Percentiles rank a stretch among this genome's conserved stretches.
Evolutionary conservation across 306 rosid species (phyloP).

Genomic region (Medicago arabica): DNA sequence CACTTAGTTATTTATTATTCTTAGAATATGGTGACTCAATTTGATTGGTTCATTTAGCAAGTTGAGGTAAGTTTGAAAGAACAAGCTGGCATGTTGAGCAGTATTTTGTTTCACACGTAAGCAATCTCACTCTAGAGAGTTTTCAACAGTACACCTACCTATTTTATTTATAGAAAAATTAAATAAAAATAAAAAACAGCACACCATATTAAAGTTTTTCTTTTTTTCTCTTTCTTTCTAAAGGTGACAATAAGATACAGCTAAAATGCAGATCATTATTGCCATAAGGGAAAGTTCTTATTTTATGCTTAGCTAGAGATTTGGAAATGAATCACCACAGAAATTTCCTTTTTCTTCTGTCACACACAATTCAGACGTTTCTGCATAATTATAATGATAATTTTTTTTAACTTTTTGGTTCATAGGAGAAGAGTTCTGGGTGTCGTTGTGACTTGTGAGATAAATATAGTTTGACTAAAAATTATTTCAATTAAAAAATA

Average conservation of each 20-base stretch:
- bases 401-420: too few species aligned
- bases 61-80: neutral
- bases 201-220: neutral
- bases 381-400: neutral
- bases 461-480: too few species aligned
- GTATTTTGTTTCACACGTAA: slow-evolving; percentile 27
- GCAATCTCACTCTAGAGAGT: neutral
- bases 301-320: slow-evolving; percentile 40
- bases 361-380: slow-evolving; percentile 5
- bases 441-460: too few species aligned
- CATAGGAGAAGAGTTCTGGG: too few species aligned
- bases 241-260: slow-evolving; percentile 60
- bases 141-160: neutral
- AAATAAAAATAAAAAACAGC: neutral
- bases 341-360: slow-evolving; percentile 39
- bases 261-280: slow-evolving; percentile 56
- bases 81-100: slow-evolving; percentile 45
- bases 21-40: neutral
- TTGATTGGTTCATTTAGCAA: slow-evolving; percentile 27
- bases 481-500: too few species aligned
- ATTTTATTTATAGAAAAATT: neutral
- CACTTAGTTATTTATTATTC: neutral
- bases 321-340: slow-evolving; percentile 36
- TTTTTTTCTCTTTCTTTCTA: neutral
- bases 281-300: slow-evolving; percentile 45